Evolutionary conservation across 805 yeast genomes (phyloP).

Genomic region (Candida methanosorbosa): DNA sequence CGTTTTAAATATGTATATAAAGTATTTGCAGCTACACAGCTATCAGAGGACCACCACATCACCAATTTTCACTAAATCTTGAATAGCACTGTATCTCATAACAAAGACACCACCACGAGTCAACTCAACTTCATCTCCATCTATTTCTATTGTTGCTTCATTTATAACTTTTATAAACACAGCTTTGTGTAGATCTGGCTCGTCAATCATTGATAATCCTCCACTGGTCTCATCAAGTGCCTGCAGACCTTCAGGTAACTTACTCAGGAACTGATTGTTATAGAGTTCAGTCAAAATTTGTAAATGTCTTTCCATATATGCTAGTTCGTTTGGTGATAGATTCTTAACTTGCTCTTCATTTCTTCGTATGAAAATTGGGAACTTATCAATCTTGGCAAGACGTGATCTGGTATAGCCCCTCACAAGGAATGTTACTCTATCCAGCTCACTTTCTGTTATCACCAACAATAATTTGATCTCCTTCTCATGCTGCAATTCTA

Average conservation of each 20-base stretch:
- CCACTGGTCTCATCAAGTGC: constrained; percentile 70
- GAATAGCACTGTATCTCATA: constrained; percentile 52
- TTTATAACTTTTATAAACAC: constrained; percentile 61
- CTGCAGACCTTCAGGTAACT: constrained; percentile 61
- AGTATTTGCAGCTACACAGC: no score
- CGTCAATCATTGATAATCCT: constrained; percentile 64
- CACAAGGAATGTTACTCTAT: constrained; percentile 74
- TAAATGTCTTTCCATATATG: constrained; percentile 64
- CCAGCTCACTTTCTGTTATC: constrained; percentile 87
- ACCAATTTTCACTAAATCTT: constrained; percentile 29
- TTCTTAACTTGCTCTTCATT: constrained; percentile 27
- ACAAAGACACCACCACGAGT: constrained; percentile 64
- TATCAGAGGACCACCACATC: constrained; percentile 36
- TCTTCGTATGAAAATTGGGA: constrained; percentile 49
- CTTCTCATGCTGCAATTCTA: constrained; percentile 59
- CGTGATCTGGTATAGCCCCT: constrained; percentile 76
- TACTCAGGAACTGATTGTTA: constrained; percentile 54
- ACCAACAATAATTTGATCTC: constrained; percentile 73
- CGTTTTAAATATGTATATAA: no score
- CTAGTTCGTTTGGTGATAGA: constrained; percentile 51
- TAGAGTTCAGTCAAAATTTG: constrained; percentile 56
- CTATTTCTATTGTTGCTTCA: constrained; percentile 31
- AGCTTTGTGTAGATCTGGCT: constrained; percentile 67
- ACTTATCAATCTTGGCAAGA: constrained; percentile 64
- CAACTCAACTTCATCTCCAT: constrained; percentile 50